Base-by-base conservation (phyloP, 2,329 filamentous ascomycete species). In the Tolypocladium tundrense region DNA sequence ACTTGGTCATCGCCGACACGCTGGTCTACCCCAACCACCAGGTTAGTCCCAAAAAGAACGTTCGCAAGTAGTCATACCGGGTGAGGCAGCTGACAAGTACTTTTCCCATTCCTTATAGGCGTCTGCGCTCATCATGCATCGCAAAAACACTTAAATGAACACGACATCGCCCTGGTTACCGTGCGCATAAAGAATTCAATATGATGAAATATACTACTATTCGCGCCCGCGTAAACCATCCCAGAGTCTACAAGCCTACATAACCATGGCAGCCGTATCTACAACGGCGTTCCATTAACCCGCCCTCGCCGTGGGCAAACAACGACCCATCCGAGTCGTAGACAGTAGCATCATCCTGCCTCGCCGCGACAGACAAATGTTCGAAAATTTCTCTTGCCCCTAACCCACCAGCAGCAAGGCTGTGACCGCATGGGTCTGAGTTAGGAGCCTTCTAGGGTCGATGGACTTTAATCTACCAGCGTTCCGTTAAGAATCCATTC, bases 1-100 rank as follows among this genome's bases (percentile, higher is more conserved):
- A 97, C 70, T 90, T 96, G 6, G 90, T 96, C 24, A 74, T 97
- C 64, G 92, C 92, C 24, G 92, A 97, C 73, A 88, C 90, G 7
- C 75, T 97, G 60, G 78, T 97, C 56, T 96, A 88, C 73, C 92
- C 92, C 6, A 94, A 87, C 67, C 91, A 96, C 70, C 92, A 97
- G 82, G 91, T 91, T 63, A 61, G 68, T 13, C 50, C 7, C 24
- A 7, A 33, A 21, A 6, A 10, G 6, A 55, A 19, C 31, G 33
- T 13, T n/a, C 11, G 14, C 48, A 13, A 35, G 43, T 56, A 13
- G 8, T 35, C 45, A n/a, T 10, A 54, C 41, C 16, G 13, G 33
- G 8, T 6, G 13, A 27, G 4, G 37, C 6, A 31, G 43, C 55
- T 57, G n/a, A 55, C 41, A 37, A 14, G 35, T 24, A 16, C 14